Evolutionary conservation across 1,284 basidiomycete genomes (phyloP), one percentile per base, ranked within the genome.

Genomic region (Puccinia triticina): DNA sequence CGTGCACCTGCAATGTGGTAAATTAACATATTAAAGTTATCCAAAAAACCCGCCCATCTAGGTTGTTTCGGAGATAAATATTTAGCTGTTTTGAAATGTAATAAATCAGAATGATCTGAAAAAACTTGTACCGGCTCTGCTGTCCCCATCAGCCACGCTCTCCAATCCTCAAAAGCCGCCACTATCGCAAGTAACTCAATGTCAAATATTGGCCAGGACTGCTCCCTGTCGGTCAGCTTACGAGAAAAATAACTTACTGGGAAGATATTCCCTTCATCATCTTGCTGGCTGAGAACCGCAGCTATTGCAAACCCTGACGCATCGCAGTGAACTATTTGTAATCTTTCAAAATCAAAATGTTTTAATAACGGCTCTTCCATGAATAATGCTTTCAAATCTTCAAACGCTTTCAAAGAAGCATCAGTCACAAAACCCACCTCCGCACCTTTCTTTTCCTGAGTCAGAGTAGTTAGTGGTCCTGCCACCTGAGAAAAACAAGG

Each of bases 321-420:
- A 71, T 48, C 77, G n/a, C 55, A 71, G 10, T 89, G 88, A 43
- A 87, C 26, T 16, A 37, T 16, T 2, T 23, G 7, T 23, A 18
- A 12, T 53, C 53, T 69, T 32, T n/a, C 46, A 79, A 79, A 79
- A 79, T 55, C 34, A 71, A 79, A 69, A 71, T 79, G 37, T 53
- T 53, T n/a, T n/a, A n/a, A n/a, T n/a, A n/a, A n/a, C n/a, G n/a
- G n/a, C n/a, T n/a, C n/a, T n/a, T n/a, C n/a, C 43, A 29, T 2
- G 57, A 69, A 79, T 14, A 18, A 29, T 21, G 7, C 26, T 53
- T 73, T 50, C 18, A 73, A 48, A 5, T 5, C 26, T 2, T 73
- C 43, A 73, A 73, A 55, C 14, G 40, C 46, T 23, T 5, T 12
- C 34, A 37, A 12, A 46, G n/a, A 5, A 10, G 4, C 26, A 46